Evolutionary conservation across 208 protist species (phyloP).

Genomic region (Crithidia fasciculata): DNA sequence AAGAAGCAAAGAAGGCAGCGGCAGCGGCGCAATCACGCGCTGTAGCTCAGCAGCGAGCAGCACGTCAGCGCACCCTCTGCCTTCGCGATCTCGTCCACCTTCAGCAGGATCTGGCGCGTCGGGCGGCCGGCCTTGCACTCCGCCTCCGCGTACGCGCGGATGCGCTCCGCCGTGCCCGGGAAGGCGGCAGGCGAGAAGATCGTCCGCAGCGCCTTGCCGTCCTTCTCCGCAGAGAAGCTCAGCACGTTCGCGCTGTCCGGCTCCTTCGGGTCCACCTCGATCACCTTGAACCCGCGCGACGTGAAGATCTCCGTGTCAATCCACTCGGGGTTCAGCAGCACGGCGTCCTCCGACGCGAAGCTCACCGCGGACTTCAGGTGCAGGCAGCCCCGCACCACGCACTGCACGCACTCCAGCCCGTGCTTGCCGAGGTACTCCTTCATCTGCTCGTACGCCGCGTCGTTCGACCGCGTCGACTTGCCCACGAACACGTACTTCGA

Average conservation of each 20-base stretch:
- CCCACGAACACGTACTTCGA: conserved; percentile 60
- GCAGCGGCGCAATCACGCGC: conserved; percentile 11
- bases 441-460: conserved; percentile 51
- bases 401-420: conserved; percentile 49
- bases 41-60: conserved; percentile 60
- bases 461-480: conserved; percentile 59
- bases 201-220: conserved; percentile 31
- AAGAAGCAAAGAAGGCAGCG: conserved; percentile 1
- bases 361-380: conserved; percentile 55
- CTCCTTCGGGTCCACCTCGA: conserved; percentile 41
- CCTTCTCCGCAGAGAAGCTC: conserved; percentile 32
- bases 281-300: conserved; percentile 43
- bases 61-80: conserved; percentile 63
- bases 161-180: conserved; percentile 31
- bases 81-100: conserved; percentile 61
- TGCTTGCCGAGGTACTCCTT: conserved; percentile 46
- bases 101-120: conserved; percentile 36
- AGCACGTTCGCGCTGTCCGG: conserved; percentile 50
- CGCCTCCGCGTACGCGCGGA: conserved; percentile 36
- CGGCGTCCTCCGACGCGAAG: conserved; percentile 37
- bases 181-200: conserved; percentile 39
- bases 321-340: conserved; percentile 45
- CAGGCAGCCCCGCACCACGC: conserved; percentile 38
- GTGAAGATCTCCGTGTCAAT: conserved; percentile 52
- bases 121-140: conserved; percentile 41